Base-by-base conservation (phyloP, 129 eudicot genomes). In the Artemisia annua region DNA sequence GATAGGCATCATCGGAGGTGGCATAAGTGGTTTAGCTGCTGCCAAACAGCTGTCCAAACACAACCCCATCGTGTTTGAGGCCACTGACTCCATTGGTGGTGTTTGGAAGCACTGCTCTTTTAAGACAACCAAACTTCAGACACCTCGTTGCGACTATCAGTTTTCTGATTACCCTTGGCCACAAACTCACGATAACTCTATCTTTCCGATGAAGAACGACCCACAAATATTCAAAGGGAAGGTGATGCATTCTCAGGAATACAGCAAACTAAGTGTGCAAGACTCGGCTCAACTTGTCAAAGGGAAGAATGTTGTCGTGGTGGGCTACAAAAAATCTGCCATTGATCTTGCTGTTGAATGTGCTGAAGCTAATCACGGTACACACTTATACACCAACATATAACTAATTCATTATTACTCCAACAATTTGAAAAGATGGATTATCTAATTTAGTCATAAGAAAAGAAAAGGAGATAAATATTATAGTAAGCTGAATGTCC, bases 161-260 rank as follows among this genome's bases (percentile, higher is more conserved):
- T 92, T 92, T 79, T 92, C 98, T 1, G 98, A 92, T 80, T 92
- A 79, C 20, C 96, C 98, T 0, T 92, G 96, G 98, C 57, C 95
- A 1, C 63, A 64, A 2, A 89, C 95, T 63, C 46, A 7, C 7
- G 98, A 92, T 65, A 85, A 92, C 76, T 15, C 76, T 9, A n/a
- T 75, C 59, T 89, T 83, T 67, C 86, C 87, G 5, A 72, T 15
- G 16, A 84, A 87, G 61, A 92, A 87, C 87, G 98, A 96, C 5
- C 95, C 95, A 2, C 85, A 89, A 71, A 75, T 89, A 52, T 92
- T 92, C 24, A 53, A 78, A 59, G 98, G 98, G 11, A 67, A 89
- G 77, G 96, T 92, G 35, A 7, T 92, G 80, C 98, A 92, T 65
- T 80, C 98, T 3, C 80, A 87, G 30, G 96, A 92, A 39, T 92